Percentiles rank a stretch among this genome's conserved stretches.
phyloP scores from a whole-genome alignment of 148 eudicot species.

The Cornus kousa region DNA sequence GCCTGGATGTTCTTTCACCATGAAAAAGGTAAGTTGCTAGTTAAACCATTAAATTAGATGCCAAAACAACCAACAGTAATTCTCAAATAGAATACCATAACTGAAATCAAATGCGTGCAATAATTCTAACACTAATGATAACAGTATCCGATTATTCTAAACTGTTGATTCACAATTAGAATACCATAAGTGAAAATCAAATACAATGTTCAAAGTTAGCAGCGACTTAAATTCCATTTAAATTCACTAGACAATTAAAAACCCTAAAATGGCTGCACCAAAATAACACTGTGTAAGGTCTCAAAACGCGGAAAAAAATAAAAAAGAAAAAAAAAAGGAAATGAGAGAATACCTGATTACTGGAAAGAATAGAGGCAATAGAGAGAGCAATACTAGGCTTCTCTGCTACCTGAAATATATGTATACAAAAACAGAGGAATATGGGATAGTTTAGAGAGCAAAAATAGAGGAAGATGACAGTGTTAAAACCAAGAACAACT shows the following conservation, averaged over 20 bases:
- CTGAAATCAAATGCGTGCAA: too few species aligned
- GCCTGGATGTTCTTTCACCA: background rate
- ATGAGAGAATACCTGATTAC: slow-evolving; percentile 49
- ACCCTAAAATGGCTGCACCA: slow-evolving; percentile 1
- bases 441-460: too few species aligned
- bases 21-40: background rate
- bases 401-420: slow-evolving; percentile 70
- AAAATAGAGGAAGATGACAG: background rate
- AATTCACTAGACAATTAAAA: background rate
- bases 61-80: too few species aligned
- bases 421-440: too few species aligned
- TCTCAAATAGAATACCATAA: too few species aligned
- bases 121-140: too few species aligned
- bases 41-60: background rate
- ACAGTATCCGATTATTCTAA: too few species aligned
- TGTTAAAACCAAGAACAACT: background rate
- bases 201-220: background rate
- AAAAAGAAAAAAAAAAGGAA: background rate
- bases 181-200: background rate
- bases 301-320: background rate
- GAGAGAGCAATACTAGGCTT: slow-evolving; percentile 91
- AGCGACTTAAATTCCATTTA: background rate
- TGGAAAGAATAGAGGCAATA: slow-evolving; percentile 75
- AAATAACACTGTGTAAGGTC: background rate
- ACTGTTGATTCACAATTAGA: too few species aligned